Base-by-base conservation (phyloP, 2,329 filamentous ascomycete genomes). In the Clonostachys solani region DNA sequence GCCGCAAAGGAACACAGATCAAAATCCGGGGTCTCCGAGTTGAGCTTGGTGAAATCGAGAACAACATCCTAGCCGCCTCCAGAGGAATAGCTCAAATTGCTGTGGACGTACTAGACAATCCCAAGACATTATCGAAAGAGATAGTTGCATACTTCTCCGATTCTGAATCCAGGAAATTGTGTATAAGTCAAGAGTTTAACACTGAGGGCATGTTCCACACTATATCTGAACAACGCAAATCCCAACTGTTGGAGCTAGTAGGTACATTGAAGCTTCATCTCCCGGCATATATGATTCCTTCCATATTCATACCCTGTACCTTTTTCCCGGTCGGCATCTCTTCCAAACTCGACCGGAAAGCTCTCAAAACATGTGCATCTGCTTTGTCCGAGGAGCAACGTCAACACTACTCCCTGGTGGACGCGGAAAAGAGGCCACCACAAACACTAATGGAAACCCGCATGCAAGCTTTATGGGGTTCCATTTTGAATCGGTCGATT, bases 371-470 rank as follows among this genome's bases (percentile, higher is more conserved):
- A 36, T 38, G 40, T 12, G 40, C 17, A 2, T 29, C 41, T 18
- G 19, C 33, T 16, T 36, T 45, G 12, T 45, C 44, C 12, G 17
- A 19, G 12, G 45, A 46, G 18, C 10, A 40, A 19, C 37, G 38
- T 16, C 35, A 16, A 10, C 19, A 40, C 19, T 47, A 47, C 42
- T 41, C 46, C 12, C 18, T 44, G 16, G 16, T 33, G 12, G 41
- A 44, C 33, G 54, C 61, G 45, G 54, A 62, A 43, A 57, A 59
- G 40, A 57, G 55, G 42, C 58, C 60, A 15, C 64, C 64, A 2
- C 57, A 62, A 16, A 65, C 60, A 1, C 50, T 52, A 9, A 60
- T 61, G 56, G 66, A 68, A 50, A 56, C 55, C 44, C 57, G 58
- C 2, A 50, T 65, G 9, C 57, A 63, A 7, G 49, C 54, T 18